phyloP scores from a whole-genome alignment of 306 rosid genomes.

The Canavalia ensiformis region DNA sequence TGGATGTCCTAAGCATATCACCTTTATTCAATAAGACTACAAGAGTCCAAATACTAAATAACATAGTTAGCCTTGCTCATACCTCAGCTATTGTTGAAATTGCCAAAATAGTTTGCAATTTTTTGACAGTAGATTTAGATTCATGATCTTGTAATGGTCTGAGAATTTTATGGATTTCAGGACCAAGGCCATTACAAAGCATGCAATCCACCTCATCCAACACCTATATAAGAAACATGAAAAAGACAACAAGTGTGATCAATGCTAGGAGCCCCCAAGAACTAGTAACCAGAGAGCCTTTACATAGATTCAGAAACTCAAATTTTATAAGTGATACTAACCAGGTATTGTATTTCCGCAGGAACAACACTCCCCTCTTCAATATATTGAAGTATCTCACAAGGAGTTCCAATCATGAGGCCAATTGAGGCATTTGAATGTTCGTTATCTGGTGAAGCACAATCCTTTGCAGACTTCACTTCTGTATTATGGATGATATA shows the following conservation, averaged over 20 bases:
- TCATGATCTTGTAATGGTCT: slow-evolving; percentile 65
- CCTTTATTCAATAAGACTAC: not conserved
- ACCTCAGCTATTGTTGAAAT: slow-evolving; percentile 84
- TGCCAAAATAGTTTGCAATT: slow-evolving; percentile 83
- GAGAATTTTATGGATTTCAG: slow-evolving; percentile 73
- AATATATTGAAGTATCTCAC: slow-evolving; percentile 81
- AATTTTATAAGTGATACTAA: slow-evolving; percentile 45
- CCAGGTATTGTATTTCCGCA: slow-evolving; percentile 82
- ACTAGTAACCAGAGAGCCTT: not conserved
- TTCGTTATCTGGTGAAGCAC: slow-evolving; percentile 44
- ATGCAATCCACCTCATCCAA: slow-evolving; percentile 85
- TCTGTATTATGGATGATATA: slow-evolving; percentile 74
- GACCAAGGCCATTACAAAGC: slow-evolving; percentile 79
- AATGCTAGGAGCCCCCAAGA: slow-evolving; percentile 28
- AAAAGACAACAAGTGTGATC: slow-evolving; percentile 18
- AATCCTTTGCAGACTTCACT: slow-evolving; percentile 68
- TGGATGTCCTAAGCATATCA: slow-evolving; percentile 2
- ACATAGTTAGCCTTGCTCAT: slow-evolving; percentile 12
- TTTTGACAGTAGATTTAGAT: slow-evolving; percentile 62
- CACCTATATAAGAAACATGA: slow-evolving; percentile 61
- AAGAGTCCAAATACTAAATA: slow-evolving; percentile 22
- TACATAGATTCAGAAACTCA: slow-evolving; percentile 1
- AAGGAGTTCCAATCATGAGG: slow-evolving; percentile 83
- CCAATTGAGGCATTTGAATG: slow-evolving; percentile 69
- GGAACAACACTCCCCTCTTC: slow-evolving; percentile 82